A percentile compares a stretch with the other conserved stretches of the same genome.
These are phyloP conservation scores for Fusarium duplospermum DNA, from an alignment of 2,329 filamentous ascomycete species.

Conservation along the genomic window DNA sequence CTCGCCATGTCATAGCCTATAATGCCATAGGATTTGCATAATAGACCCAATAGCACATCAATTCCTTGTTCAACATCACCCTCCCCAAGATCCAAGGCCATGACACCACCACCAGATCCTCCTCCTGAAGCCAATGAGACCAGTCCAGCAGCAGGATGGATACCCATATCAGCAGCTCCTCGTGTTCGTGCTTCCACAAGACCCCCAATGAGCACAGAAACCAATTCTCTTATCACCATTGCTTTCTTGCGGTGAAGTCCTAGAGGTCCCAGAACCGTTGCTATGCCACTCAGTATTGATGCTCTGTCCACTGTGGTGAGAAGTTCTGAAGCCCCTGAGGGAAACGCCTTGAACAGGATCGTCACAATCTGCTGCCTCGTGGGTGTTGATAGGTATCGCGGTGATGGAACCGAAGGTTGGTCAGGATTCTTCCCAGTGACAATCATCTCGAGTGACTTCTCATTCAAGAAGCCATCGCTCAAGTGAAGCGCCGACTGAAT, in stretches of 20 bases:
- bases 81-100: conserved; percentile 71
- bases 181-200: conserved; percentile 91
- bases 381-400: conserved; percentile 67
- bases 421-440: conserved; percentile 70
- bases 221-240: conserved; percentile 86
- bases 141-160: conserved; percentile 91
- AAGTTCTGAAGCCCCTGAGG: conserved; percentile 72
- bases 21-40: conserved; percentile 74
- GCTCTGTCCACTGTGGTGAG: conserved; percentile 81
- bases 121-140: conserved; percentile 73
- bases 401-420: conserved; percentile 61
- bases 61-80: conserved; percentile 74
- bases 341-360: conserved; percentile 77
- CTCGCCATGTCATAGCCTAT: conserved; percentile 59
- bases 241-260: conserved; percentile 90
- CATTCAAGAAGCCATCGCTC: conserved; percentile 71
- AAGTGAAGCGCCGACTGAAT: conserved; percentile 75
- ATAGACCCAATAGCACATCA: conserved; percentile 69
- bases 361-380: conserved; percentile 73
- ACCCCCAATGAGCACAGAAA: conserved; percentile 84
- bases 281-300: conserved; percentile 85
- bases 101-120: conserved; percentile 61
- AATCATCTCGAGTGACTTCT: conserved; percentile 71
- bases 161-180: conserved; percentile 94
- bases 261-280: conserved; percentile 83